Evolutionary conservation across 2,329 filamentous ascomycete species (phyloP).

Genomic region (Westerdykella sp.): DNA sequence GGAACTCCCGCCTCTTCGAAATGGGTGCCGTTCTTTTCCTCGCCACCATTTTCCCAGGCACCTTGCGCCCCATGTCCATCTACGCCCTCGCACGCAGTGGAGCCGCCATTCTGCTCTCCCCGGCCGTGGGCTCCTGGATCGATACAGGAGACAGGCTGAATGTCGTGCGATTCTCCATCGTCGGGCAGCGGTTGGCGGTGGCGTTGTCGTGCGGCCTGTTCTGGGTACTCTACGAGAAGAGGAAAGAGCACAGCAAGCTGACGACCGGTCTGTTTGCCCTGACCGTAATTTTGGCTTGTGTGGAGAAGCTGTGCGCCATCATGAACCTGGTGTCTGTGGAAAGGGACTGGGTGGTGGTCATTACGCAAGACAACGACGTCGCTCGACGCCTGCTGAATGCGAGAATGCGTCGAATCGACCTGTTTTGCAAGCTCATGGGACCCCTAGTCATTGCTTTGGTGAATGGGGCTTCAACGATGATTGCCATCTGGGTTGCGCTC

Average conservation of each 20-base stretch:
- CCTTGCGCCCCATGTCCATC: conserved; percentile 60
- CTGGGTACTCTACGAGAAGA: conserved; percentile 7
- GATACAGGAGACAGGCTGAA: conserved; percentile 45
- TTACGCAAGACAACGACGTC: conserved; percentile 36
- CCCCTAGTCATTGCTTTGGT: conserved; percentile 49
- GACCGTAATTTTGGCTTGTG: conserved; percentile 53
- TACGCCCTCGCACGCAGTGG: conserved; percentile 59
- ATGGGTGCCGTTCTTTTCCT: conserved; percentile 48
- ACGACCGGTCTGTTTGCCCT: conserved; percentile 27
- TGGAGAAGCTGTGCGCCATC: conserved; percentile 62
- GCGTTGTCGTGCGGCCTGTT: conserved; percentile 29
- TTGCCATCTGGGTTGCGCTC: conserved; percentile 47
- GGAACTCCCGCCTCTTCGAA: conserved; percentile 47
- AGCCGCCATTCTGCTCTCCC: conserved; percentile 54
- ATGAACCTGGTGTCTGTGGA: conserved; percentile 65
- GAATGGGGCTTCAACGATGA: conserved; percentile 43
- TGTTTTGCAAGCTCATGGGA: conserved; percentile 52
- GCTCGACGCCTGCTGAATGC: conserved; percentile 46
- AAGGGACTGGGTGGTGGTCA: conserved; percentile 60
- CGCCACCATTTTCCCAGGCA: conserved; percentile 44
- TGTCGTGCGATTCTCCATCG: conserved; percentile 38
- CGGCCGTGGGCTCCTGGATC: conserved; percentile 53
- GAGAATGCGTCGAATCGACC: conserved; percentile 54
- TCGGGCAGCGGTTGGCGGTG: conserved; percentile 33
- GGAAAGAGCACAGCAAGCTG: conserved; percentile 4